Base-by-base conservation (phyloP, 129 eudicot species). In the Escallonia rubra region DNA sequence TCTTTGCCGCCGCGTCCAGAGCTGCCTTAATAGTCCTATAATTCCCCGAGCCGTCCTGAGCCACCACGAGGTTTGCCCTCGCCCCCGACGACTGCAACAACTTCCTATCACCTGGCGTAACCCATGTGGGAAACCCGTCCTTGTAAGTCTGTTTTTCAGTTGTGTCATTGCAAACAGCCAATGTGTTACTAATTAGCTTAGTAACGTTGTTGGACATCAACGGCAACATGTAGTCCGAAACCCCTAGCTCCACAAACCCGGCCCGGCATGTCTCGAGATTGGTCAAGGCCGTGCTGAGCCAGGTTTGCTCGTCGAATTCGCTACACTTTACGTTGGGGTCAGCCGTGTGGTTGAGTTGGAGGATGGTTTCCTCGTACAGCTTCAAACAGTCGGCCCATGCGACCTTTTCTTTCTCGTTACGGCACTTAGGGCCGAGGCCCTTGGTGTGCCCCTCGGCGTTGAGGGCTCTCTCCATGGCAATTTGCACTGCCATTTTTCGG, bases 241-340 rank as follows among this genome's bases (percentile, higher is more conserved):
- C 85, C 10, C 82, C 79, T 8, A 89, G 73, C 77, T 89, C 96
- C 52, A 64, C 67, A 15, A 85, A 85, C 74, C 96, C 96, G 8
- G 96, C 77, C 7, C 82, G 79, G 16, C 96, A 89, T 0, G 92
- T 85, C 59, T 89, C 96, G 13, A 89, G 78, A 57, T 89, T 89
- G 41, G 96, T 89, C 68, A 89, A 59, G 1, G 96, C 92, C 0
- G 92, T 60, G 74, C 96, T 89, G 59, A 89, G 89, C 96, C 96
- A 89, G 0, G 92, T 89, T 46, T 89, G 96, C 0, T 74, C 47
- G 40, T 89, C 96, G 43, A 75, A 78, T 10, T 76, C 80, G 11
- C 83, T 80, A 69, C 87, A 85, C 42, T 80, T 79, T 10, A 56
- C 59, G 62, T 64, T 71, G 12, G 81, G 77, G 70, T 80, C 80